phyloP scores from a whole-genome alignment of 75 land plant genomes.

The Selaginella moellendorffii region DNA sequence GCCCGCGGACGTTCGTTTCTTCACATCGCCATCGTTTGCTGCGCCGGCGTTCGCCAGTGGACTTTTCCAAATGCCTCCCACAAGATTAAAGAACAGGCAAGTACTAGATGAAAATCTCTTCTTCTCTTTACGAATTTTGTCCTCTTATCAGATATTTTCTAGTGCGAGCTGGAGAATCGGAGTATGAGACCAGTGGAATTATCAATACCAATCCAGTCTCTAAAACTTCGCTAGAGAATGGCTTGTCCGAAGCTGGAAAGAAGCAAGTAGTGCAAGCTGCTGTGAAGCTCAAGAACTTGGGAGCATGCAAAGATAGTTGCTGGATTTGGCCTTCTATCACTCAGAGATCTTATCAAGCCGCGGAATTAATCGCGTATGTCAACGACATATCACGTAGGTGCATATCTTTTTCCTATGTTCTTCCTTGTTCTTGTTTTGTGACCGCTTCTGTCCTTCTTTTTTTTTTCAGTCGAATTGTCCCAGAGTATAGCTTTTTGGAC shows the following conservation, averaged over 20 bases:
- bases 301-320: slow-evolving; percentile 72
- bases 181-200: slow-evolving; percentile 58
- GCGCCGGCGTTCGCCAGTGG: slow-evolving; percentile 15
- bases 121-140: neutral
- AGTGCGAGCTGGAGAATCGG: slow-evolving; percentile 90
- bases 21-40: too few species aligned
- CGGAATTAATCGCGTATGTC: slow-evolving; percentile 75
- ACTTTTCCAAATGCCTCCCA: slow-evolving; percentile 74
- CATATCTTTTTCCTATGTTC: neutral
- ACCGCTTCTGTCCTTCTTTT: neutral
- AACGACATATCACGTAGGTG: slow-evolving; percentile 64
- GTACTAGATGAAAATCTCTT: neutral
- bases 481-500: slow-evolving; percentile 93
- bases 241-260: slow-evolving; percentile 68
- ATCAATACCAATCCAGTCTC: slow-evolving; percentile 88
- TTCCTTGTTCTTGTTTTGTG: neutral
- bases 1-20: too few species aligned
- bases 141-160: slow-evolving; percentile 48
- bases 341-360: slow-evolving; percentile 89
- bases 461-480: slow-evolving; percentile 72
- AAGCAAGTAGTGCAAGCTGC: slow-evolving; percentile 57
- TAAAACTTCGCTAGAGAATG: slow-evolving; percentile 84
- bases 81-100: slow-evolving; percentile 49
- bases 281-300: slow-evolving; percentile 39
- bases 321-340: slow-evolving; percentile 99